Evolutionary conservation across 2,329 filamentous ascomycete genomes (phyloP), one percentile per base, ranked within the genome.

Genomic region (Scytalidium lignicola): DNA sequence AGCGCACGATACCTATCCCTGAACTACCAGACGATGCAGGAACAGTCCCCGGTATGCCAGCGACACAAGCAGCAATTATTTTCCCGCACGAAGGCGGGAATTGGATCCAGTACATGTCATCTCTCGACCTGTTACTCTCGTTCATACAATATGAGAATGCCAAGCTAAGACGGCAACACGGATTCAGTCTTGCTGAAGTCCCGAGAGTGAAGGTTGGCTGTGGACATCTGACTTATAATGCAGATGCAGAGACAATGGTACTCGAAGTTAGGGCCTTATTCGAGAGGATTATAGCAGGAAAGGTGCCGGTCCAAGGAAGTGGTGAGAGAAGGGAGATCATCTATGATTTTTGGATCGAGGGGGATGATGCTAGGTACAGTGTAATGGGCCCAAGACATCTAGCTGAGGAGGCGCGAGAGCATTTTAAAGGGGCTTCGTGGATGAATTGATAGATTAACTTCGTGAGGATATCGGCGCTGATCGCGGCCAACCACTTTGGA

Each of bases 81-180:
- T 71, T 70, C 46, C 66, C 69, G 0, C 55, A 60, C 17, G 58
- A 68, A 46, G 69, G 67, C 3, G 69, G 68, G 5, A 64, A 66
- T 46, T 60, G 66, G 56, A 61, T 70, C 5, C 57, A 66, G n/a
- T 72, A 65, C 59, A 64, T 67, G 51, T 55, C 62, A 22, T 65
- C 64, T 2, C 64, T 72, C 44, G 53, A 64, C 6, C 61, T 66
- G 19, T 55, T 71, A 3, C 53, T 62, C 12, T 61, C 59, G 2
- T 68, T 70, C 43, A 61, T 68, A 2, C 44, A 54, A 18, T 51
- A 56, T n/a, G 57, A 65, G 52, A 71, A 71, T 37, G 49, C 47
- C 6, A 50, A 58, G 21, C 51, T 61, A 15, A 49, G 37, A 40
- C 22, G 50, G 26, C 46, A 54, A 47, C 39, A 63, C 58, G 15